Evolutionary conservation across 495 filamentous ascomycete species (phyloP).

Genomic region (Penicillium simplicissimum): DNA sequence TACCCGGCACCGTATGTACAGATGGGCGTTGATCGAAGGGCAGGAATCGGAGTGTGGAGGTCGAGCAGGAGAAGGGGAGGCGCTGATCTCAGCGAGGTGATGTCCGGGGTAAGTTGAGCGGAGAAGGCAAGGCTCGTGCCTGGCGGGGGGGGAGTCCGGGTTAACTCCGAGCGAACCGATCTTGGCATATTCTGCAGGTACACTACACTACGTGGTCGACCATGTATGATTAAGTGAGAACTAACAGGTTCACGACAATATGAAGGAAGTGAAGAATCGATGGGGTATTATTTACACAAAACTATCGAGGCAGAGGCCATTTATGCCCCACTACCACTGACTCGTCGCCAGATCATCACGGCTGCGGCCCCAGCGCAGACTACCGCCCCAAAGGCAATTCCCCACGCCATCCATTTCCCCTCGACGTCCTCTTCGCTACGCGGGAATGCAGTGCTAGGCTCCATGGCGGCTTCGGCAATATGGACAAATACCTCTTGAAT

Average conservation of each 20-base stretch:
- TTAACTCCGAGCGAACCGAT: conserved; percentile 23
- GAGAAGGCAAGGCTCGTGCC: conserved; percentile 33
- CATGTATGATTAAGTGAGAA: not conserved
- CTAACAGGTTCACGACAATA: not conserved
- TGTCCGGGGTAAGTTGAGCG: conserved; percentile 33
- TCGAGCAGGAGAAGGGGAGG: not conserved
- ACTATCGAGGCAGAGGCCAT: conserved; percentile 2
- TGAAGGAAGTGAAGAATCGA: conserved; percentile 1
- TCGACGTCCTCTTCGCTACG: conserved; percentile 80
- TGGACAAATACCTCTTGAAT: conserved; percentile 90
- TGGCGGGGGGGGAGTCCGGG: conserved; percentile 26
- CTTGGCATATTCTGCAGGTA: conserved; percentile 8
- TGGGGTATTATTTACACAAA: conserved; percentile 26
- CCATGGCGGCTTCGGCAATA: conserved; percentile 86
- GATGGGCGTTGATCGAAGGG: not conserved
- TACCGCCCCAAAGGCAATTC: conserved; percentile 80
- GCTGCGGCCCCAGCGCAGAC: conserved; percentile 79
- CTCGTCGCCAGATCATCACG: conserved; percentile 70
- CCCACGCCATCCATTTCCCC: conserved; percentile 77
- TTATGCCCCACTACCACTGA: conserved; percentile 42
- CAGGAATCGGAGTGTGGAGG: not conserved
- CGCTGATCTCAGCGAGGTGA: conserved; percentile 23
- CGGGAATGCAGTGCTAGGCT: conserved; percentile 84
- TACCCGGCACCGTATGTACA: conserved; percentile 1
- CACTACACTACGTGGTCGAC: not conserved